Evolutionary conservation across 352 stramenopile genomes (phyloP).

Genomic region (Elongisporangium prolatum): DNA sequence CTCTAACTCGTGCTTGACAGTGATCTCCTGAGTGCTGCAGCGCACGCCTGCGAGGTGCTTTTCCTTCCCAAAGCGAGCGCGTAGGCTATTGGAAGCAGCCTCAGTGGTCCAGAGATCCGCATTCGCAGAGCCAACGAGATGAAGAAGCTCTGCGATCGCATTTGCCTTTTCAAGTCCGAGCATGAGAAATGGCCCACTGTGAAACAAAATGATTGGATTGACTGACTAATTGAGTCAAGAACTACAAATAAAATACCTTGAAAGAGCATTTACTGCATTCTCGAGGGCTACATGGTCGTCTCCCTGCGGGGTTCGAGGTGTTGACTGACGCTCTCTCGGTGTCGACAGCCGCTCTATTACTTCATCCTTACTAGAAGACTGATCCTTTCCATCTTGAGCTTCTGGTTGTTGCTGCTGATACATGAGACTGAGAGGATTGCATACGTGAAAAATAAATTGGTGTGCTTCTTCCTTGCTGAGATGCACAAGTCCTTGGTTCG

Average conservation of each 20-base stretch:
- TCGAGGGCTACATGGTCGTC: constrained; percentile 14
- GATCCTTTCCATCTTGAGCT: neutral
- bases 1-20: constrained; percentile 25
- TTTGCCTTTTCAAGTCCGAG: constrained; percentile 39
- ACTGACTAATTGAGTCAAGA: no score
- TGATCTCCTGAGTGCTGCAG: constrained; percentile 30
- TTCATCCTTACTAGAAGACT: neutral
- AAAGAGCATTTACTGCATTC: constrained; percentile 19
- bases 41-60: constrained; percentile 23
- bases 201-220: no score
- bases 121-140: constrained; percentile 40
- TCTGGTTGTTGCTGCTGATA: constrained; percentile 7
- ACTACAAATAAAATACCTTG: no score
- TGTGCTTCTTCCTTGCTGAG: constrained; percentile 29
- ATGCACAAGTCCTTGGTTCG: constrained; percentile 38
- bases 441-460: constrained; percentile 33
- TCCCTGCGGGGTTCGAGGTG: neutral
- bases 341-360: neutral
- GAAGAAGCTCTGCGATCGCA: constrained; percentile 40
- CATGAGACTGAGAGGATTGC: constrained; percentile 24
- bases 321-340: neutral
- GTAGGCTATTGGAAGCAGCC: constrained; percentile 16
- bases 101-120: constrained; percentile 17
- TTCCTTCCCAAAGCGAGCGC: constrained; percentile 38
- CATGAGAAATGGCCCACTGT: constrained; percentile 35